Evolutionary conservation across 495 filamentous ascomycete genomes (phyloP).

Genomic region (Apodospora peruviana): DNA sequence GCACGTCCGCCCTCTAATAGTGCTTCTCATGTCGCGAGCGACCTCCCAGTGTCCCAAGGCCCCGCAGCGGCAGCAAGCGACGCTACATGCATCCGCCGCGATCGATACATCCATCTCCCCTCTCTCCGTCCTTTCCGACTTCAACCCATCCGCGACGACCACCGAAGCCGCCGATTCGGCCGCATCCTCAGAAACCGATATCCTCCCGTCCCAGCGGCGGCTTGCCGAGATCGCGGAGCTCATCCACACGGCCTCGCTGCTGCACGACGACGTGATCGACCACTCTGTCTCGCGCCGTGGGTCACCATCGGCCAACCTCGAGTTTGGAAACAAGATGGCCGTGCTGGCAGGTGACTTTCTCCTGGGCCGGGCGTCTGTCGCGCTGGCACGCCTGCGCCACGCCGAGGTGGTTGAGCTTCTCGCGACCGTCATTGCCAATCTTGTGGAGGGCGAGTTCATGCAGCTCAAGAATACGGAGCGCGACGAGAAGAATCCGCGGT

Average conservation of each 20-base stretch:
- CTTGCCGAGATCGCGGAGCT: constrained; percentile 95
- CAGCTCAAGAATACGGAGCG: constrained; percentile 92
- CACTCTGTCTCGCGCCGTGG: constrained; percentile 78
- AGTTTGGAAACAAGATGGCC: constrained; percentile 98
- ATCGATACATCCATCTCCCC: constrained; percentile 79
- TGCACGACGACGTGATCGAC: constrained; percentile 98
- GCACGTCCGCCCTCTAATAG: constrained; percentile 88
- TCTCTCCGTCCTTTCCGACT: constrained; percentile 67
- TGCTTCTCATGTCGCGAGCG: constrained; percentile 92
- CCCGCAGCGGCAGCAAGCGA: constrained; percentile 32
- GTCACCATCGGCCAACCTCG: constrained; percentile 79
- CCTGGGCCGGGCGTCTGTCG: constrained; percentile 86
- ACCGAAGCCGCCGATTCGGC: constrained; percentile 43
- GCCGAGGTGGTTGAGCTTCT: constrained; percentile 92
- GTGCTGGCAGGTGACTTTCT: constrained; percentile 94
- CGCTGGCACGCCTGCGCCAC: constrained; percentile 81
- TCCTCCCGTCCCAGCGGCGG: constrained; percentile 86
- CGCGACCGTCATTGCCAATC: constrained; percentile 92
- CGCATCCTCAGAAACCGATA: constrained; percentile 54
- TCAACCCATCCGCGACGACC: constrained; percentile 64
- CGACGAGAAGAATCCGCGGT: constrained; percentile 75
- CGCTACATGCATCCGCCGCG: constrained; percentile 29
- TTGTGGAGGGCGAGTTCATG: constrained; percentile 99
- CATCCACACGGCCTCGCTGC: constrained; percentile 91
- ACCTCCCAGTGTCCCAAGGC: constrained; percentile 72